These are phyloP conservation scores for Stylonectria norvegica DNA, from an alignment of 2,329 filamentous ascomycete species.

Conservation along the genomic window DNA sequence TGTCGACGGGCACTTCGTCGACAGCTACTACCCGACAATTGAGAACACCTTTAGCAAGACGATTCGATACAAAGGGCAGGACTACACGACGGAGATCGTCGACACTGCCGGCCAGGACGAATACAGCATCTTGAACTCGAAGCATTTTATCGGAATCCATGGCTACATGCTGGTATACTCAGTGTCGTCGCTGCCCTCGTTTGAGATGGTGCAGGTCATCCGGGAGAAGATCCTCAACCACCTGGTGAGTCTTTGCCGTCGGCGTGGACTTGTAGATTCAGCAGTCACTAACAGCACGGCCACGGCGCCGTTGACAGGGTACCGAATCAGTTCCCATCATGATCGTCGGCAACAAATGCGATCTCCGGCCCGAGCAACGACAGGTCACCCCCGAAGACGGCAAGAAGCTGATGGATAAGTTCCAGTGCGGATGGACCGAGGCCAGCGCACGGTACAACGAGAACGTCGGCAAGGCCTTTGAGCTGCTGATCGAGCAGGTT, in stretches of 20 bases:
- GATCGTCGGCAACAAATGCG: conserved; percentile 95
- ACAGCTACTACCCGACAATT: conserved; percentile 98
- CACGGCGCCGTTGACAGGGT: conserved; percentile 53
- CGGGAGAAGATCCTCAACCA: conserved; percentile 97
- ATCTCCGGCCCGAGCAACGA: conserved; percentile 86
- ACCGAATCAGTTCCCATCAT: conserved; percentile 90
- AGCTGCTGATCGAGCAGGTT: conserved; percentile 89
- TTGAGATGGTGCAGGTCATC: conserved; percentile 96
- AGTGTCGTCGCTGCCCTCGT: conserved; percentile 88
- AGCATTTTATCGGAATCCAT: conserved; percentile 98
- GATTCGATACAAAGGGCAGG: conserved; percentile 88
- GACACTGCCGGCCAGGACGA: conserved; percentile 99
- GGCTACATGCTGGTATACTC: conserved; percentile 99
- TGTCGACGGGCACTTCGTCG: conserved; percentile 96
- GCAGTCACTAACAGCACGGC: too few relatives aligned
- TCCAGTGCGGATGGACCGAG: conserved; percentile 92
- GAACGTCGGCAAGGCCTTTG: conserved; percentile 89
- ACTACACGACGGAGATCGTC: conserved; percentile 94
- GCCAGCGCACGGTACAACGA: conserved; percentile 91
- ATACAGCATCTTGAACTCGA: conserved; percentile 96
- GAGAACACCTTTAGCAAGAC: conserved; percentile 98
- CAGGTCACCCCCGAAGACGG: conserved; percentile 86
- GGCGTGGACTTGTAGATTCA: too few relatives aligned
- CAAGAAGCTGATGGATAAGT: conserved; percentile 77
- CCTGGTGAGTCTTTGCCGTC: conserved; percentile 57